Base-by-base conservation (phyloP, 768 basidiomycete species). In the Lentinula sp. region DNA sequence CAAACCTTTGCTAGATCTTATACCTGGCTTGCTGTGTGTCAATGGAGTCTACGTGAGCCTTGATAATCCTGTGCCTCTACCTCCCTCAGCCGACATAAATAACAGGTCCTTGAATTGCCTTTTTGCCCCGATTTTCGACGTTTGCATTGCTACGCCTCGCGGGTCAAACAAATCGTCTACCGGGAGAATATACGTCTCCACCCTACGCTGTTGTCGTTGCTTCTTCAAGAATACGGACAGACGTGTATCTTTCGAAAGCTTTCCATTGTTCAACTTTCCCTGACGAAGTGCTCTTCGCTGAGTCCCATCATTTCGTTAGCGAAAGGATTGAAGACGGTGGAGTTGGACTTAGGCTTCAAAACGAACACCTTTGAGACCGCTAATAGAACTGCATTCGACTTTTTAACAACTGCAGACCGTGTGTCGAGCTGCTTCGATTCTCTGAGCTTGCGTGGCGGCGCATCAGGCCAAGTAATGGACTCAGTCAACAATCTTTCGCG, bases 341-440 rank as follows among this genome's bases (percentile, higher is more conserved):
- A 75, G 28, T 53, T 81, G 49, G 78, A 78, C 61, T 67, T 78
- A 0, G 76, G 77, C 16, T 79, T 78, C 64, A 74, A 69, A 61
- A 42, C 49, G 13, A 71, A 23, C 52, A 59, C 43, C 23, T 45
- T 45, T 16, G 37, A 64, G 61, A 59, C 59, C n/a, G 57, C 59
- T 2, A 67, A 69, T 23, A 62, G 66, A 34, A 61, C 64, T 13
- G 62, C 73, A 11, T 65, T 58, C 31, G 63, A 69, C 9, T 73
- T 73, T 58, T 54, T 77, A 54, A 64, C 72, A 46, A 66, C 68
- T 18, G 64, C 76, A 21, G 64, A 66, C 13, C 65, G 61, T 31
- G 59, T 75, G 6, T 71, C 73, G 32, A 66, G 66, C 8, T 59
- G 64, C 6, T 70, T 82, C 40, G 69, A 73, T 42, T 68, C 67